Base-by-base conservation (phyloP, 768 basidiomycete genomes). In the Rhodosporidiobolus sp. region DNA sequence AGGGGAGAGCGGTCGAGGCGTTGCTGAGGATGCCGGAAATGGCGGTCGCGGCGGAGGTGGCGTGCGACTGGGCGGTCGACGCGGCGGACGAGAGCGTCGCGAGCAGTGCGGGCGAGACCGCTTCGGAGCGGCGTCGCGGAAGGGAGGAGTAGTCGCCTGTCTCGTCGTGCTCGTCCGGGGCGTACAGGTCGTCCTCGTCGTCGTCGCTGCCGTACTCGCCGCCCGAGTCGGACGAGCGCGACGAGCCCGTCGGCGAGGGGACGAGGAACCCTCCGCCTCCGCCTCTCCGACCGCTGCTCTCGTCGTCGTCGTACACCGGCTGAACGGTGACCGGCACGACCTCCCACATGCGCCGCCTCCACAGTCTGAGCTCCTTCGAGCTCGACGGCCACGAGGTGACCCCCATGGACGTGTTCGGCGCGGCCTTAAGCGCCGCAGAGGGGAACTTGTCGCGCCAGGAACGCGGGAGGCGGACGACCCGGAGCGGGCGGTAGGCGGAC, bases 311-410 rank as follows among this genome's bases (percentile, higher is more conserved):
- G 55, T 63, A 11, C 38, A 72, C 28, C 26, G 74, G 58, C 43
- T 45, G 56, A 24, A 65, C 57, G 53, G 34, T 43, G 26, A 75
- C 70, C 26, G 74, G 74, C 1, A 75, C 49, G 17, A 65, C 69
- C 22, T 75, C 69, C 69, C 69, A 75, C 60, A 63, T 63, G 60
- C 74, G n/a, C 32, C 74, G 32, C 26, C 74, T 46, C 74, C 74
- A 75, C n/a, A n/a, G 46, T 10, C 74, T 45, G 7, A 71, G 58
- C 55, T 68, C 67, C 45, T 63, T 75, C 22, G 57, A 34, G 20
- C 38, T 48, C 58, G 45, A 16, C 8, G 22, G 38, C 69, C 56
- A 58, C 16, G 24, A 24, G 30, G 52, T 56, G 11, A 65, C 57
- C 22, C 57, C 59, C 48, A 71, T 28, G 22, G 30, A 34, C 30